Conservation (phyloP, 2,329 filamentous ascomycete species). For the Chrysoporthe puriensis region DNA sequence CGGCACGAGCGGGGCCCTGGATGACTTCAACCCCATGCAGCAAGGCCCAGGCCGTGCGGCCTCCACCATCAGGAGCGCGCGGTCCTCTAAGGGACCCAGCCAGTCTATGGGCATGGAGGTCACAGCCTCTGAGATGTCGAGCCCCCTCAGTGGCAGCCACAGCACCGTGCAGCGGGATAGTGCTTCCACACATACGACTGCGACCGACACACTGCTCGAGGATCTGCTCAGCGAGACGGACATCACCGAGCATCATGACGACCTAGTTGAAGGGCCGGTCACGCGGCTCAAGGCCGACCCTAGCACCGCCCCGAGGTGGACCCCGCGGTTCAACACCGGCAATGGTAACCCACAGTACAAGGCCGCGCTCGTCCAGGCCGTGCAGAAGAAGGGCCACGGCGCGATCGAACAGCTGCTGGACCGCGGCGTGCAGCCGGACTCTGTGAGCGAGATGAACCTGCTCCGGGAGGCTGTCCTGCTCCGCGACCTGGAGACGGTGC, state of each 20-base stretch:
- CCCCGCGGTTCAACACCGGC: slow-evolving; percentile 49
- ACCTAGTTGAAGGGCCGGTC: slow-evolving; percentile 39
- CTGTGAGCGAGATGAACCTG: slow-evolving; percentile 48
- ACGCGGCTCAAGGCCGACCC: slow-evolving; percentile 56
- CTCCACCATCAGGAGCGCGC: slow-evolving; percentile 35
- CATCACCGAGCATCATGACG: slow-evolving; percentile 37
- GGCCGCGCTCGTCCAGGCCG: slow-evolving; percentile 54
- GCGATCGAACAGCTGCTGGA: slow-evolving; percentile 61
- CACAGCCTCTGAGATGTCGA: slow-evolving; percentile 26
- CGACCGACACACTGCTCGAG: slow-evolving; percentile 41
- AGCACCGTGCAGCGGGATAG: slow-evolving; percentile 34
- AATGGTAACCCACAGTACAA: slow-evolving; percentile 49
- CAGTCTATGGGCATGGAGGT: slow-evolving; percentile 23
- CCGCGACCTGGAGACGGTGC: slow-evolving; percentile 57
- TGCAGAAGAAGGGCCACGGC: slow-evolving; percentile 61
- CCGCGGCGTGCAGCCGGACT: slow-evolving; percentile 57
- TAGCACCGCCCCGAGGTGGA: slow-evolving; percentile 54
- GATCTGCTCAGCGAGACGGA: slow-evolving; percentile 42
- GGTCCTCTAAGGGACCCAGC: slow-evolving; percentile 26
- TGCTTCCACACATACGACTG: slow-evolving; percentile 35
- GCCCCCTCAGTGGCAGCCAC: slow-evolving; percentile 20
- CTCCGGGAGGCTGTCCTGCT: slow-evolving; percentile 57
- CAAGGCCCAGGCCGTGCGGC: slow-evolving; percentile 22
- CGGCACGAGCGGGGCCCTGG: slow-evolving; percentile 10
- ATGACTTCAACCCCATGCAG: not conserved